A percentile compares a stretch with the other conserved stretches of the same genome.
Conservation (phyloP, 2,329 filamentous ascomycete species). For the Ceratocystis albifundus region DNA sequence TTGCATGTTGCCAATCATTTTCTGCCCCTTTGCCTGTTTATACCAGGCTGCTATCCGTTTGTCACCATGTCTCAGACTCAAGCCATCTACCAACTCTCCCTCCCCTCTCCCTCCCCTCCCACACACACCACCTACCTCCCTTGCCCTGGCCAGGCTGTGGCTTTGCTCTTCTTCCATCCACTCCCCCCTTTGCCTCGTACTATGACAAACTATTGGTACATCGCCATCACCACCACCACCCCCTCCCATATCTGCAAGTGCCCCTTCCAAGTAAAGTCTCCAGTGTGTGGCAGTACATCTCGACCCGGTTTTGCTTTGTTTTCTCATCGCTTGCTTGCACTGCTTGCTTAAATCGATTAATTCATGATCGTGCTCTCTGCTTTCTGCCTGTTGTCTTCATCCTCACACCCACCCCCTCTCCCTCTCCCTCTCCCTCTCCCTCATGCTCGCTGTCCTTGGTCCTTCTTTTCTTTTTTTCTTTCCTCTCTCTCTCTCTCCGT, state of each 20-base stretch:
- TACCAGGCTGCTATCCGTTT: slow-evolving; percentile 8
- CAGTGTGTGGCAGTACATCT: slow-evolving; percentile 27
- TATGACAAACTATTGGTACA: neutral
- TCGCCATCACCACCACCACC: neutral
- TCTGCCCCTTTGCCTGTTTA: slow-evolving; percentile 3
- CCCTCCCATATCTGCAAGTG: slow-evolving; percentile 19
- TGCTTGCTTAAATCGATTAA: slow-evolving; percentile 14
- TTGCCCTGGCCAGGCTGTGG: neutral
- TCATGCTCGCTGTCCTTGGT: neutral
- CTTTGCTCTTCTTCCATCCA: neutral
- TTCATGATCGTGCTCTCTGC: neutral
- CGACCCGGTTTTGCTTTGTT: slow-evolving; percentile 7
- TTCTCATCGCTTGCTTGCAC: slow-evolving; percentile 3
- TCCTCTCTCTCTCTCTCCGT: neutral
- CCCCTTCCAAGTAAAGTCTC: slow-evolving; percentile 31
- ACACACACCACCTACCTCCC: neutral
- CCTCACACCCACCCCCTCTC: neutral
- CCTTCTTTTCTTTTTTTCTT: slow-evolving; percentile 11
- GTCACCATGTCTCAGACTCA: neutral
- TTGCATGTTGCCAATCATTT: neutral
- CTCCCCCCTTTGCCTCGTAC: neutral
- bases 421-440: neutral
- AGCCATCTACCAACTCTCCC: slow-evolving; percentile 14
- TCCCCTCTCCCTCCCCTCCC: neutral
- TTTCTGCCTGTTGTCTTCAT: neutral